A percentile compares a stretch with the other conserved stretches of the same genome.
phyloP scores from a whole-genome alignment of 306 rosid species.

The Erythrophleum fordii region DNA sequence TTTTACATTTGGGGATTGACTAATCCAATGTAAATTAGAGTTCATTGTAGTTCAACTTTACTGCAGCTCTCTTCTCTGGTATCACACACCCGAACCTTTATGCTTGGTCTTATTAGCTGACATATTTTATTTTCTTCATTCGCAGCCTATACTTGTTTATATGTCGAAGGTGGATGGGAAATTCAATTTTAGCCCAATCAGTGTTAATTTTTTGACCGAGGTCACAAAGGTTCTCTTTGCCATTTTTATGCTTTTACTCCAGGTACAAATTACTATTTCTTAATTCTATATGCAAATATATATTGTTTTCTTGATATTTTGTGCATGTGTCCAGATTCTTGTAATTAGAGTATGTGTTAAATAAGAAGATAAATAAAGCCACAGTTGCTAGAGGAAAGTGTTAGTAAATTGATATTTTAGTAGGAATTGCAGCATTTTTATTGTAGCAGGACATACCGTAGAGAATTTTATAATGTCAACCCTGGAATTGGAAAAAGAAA shows the following conservation, averaged over 20 bases:
- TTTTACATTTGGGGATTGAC: neutral
- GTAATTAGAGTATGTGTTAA: conserved; percentile 18
- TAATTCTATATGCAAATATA: conserved; percentile 30
- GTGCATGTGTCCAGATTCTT: neutral
- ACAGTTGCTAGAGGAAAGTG: neutral
- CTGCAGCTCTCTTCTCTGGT: neutral
- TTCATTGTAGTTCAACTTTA: conserved; percentile 16
- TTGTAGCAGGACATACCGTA: conserved; percentile 23
- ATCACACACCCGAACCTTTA: conserved; percentile 4
- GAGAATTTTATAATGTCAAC: neutral
- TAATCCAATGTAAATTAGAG: neutral
- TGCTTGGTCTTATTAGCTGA: conserved; percentile 34
- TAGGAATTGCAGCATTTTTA: neutral
- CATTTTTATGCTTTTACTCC: conserved; percentile 78
- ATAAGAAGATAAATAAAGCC: conserved; percentile 14
- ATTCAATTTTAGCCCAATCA: conserved; percentile 91
- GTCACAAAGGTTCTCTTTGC: conserved; percentile 90
- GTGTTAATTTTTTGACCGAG: conserved; percentile 96
- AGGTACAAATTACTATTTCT: conserved; percentile 55
- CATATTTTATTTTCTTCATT: conserved; percentile 32
- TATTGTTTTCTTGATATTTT: neutral
- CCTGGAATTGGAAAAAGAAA: neutral
- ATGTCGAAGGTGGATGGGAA: conserved; percentile 98
- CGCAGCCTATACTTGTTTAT: conserved; percentile 93
- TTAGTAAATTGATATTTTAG: neutral